These are phyloP conservation scores for Nectriaceae sp. DNA, from an alignment of 2,329 filamentous ascomycete species.

Conservation along the genomic window DNA sequence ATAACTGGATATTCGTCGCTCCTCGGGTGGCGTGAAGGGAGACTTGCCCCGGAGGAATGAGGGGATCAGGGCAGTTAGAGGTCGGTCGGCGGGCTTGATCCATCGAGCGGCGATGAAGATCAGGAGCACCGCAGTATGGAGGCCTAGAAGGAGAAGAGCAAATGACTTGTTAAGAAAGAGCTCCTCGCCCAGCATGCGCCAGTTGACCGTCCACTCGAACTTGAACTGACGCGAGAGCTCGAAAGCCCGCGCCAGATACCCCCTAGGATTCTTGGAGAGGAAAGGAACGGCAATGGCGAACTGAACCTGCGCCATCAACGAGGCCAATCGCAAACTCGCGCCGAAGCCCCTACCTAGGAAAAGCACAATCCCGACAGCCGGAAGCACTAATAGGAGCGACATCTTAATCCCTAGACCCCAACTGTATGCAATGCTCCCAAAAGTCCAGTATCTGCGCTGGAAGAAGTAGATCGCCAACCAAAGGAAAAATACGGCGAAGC, in stretches of 20 bases:
- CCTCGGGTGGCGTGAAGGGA: conserved; percentile 53
- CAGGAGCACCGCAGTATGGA: conserved; percentile 66
- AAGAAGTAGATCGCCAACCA: conserved; percentile 80
- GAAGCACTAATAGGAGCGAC: conserved; percentile 81
- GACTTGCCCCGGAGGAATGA: conserved; percentile 44
- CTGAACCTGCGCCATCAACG: conserved; percentile 78
- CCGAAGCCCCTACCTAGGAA: conserved; percentile 71
- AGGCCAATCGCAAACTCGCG: conserved; percentile 66
- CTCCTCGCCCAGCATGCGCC: conserved; percentile 89
- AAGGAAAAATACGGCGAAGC: conserved; percentile 81
- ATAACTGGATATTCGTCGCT: conserved; percentile 55
- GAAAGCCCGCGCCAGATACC: conserved; percentile 82
- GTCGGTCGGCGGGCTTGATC: conserved; percentile 67
- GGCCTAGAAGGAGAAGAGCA: conserved; percentile 63
- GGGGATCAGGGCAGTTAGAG: conserved; percentile 54
- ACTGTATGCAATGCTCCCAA: conserved; percentile 73
- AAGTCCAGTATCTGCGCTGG: conserved; percentile 72
- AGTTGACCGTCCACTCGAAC: conserved; percentile 99
- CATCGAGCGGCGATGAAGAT: conserved; percentile 70
- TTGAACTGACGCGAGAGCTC: conserved; percentile 89
- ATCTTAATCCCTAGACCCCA: conserved; percentile 92
- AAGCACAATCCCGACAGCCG: conserved; percentile 76
- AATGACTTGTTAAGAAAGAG: conserved; percentile 72
- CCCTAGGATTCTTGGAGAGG: conserved; percentile 60
- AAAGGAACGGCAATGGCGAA: conserved; percentile 70